A percentile compares a stretch with the other conserved stretches of the same genome.
Conservation (phyloP, 2,329 filamentous ascomycete species). For the Alternaria sp. region DNA sequence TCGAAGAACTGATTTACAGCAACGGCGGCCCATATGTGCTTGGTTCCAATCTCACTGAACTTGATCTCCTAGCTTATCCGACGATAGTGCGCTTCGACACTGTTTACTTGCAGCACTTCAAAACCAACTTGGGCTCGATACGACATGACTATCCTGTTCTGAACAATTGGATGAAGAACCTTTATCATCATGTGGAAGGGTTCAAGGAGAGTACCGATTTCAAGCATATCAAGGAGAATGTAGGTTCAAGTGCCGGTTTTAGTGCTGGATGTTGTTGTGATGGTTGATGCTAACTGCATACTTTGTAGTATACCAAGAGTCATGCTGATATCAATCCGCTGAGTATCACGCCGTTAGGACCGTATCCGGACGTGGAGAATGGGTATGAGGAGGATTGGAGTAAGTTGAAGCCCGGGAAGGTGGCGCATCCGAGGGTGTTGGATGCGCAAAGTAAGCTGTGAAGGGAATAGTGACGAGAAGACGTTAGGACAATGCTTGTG, state of each 20-base stretch:
- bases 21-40: slow-evolving; percentile 66
- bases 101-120: slow-evolving; percentile 72
- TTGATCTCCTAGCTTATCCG: slow-evolving; percentile 66
- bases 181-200: slow-evolving; percentile 66
- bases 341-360: slow-evolving; percentile 69
- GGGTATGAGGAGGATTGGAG: slow-evolving; percentile 61
- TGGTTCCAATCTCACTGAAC: slow-evolving; percentile 64
- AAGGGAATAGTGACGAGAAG: not conserved
- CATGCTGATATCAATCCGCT: slow-evolving; percentile 67
- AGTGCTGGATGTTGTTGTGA: not conserved
- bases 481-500: not conserved
- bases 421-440: slow-evolving; percentile 54
- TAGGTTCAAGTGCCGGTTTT: slow-evolving; percentile 30
- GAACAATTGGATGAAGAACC: slow-evolving; percentile 66
- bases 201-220: slow-evolving; percentile 70
- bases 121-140: slow-evolving; percentile 69
- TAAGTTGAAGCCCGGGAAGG: slow-evolving; percentile 58
- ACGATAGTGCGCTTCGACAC: slow-evolving; percentile 68
- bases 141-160: slow-evolving; percentile 67
- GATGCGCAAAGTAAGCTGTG: slow-evolving; percentile 43
- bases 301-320: slow-evolving; percentile 63
- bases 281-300: not conserved
- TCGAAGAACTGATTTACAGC: slow-evolving; percentile 60
- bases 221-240: slow-evolving; percentile 72
- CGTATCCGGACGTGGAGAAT: slow-evolving; percentile 66